Evolutionary conservation across 495 filamentous ascomycete species (phyloP), one percentile per base, ranked within the genome.

Genomic region (Apiosordaria backusii): DNA sequence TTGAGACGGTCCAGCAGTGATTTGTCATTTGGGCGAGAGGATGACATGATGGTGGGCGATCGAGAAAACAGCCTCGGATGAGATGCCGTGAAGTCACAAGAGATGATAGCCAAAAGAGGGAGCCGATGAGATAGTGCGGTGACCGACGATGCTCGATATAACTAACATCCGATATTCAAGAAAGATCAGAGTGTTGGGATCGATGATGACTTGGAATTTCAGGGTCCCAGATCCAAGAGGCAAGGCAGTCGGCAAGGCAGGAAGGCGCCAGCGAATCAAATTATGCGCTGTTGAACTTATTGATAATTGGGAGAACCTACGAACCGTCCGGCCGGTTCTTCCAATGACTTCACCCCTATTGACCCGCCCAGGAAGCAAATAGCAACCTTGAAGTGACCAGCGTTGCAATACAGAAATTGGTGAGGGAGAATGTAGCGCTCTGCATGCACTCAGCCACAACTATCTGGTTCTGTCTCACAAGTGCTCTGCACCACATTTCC

Each of bases 1-100:
- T 96, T 97, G 61, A 97, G 80, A 72, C 92, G 84, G 65, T 93
- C 90, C 40, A 94, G 88, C 70, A 99, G 92, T 0, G 92, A 92
- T 76, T 89, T 85, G 78, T 97, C 95, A 53, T 50, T 90, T 88
- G 68, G 65, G 15, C 23, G 27, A 60, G 25, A 16, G 29, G 19
- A 26, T 54, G 26, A 26, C 57, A 63, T 25, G 63, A 19, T 21
- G 22, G n/a, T n/a, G n/a, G n/a, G n/a, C n/a, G 9, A 53, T 50
- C n/a, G 52, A 23, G 19, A 61, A 7, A 9, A 9, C n/a, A 53
- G 35, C 35, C 13, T 18, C 35, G 35, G 35, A 45, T 45, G 35
- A 45, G 13, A 45, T 45, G 16, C 2, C 16, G 3, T 45, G n/a
- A n/a, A n/a, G n/a, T n/a, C n/a, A n/a, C n/a, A n/a, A n/a, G 40